phyloP scores from a whole-genome alignment of 2,329 filamentous ascomycete genomes.

The Periconia macrospinosa region DNA sequence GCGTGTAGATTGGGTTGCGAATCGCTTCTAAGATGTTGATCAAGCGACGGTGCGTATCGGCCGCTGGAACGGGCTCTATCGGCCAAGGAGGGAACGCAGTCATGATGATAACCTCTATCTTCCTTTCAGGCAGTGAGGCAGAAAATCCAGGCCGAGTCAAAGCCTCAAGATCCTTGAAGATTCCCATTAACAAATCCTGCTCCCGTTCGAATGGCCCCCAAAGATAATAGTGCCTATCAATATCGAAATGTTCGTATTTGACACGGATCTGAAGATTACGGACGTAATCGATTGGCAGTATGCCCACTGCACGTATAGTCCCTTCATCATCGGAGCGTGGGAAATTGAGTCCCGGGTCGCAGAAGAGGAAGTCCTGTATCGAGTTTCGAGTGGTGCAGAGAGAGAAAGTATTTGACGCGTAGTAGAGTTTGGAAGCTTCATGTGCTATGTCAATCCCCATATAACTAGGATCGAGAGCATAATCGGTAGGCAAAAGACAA shows the following conservation, averaged over 20 bases:
- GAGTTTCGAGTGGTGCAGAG: conserved; percentile 21
- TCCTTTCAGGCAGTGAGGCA: not conserved
- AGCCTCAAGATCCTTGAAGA: conserved; percentile 1
- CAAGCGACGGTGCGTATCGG: conserved; percentile 1
- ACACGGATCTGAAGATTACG: conserved; percentile 25
- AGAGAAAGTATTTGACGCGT: conserved; percentile 23
- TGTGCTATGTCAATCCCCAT: conserved; percentile 12
- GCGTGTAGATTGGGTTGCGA: conserved; percentile 17
- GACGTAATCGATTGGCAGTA: conserved; percentile 16
- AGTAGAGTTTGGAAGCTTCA: conserved; percentile 22
- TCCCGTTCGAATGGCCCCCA: conserved; percentile 9
- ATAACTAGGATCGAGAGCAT: conserved; percentile 23
- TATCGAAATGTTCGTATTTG: conserved; percentile 22
- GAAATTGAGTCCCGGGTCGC: conserved; percentile 3
- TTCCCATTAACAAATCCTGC: conserved; percentile 7
- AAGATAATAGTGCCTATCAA: not conserved
- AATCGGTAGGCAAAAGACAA: conserved; percentile 19
- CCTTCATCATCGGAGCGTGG: not conserved
- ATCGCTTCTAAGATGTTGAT: conserved; percentile 20
- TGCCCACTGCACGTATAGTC: not conserved
- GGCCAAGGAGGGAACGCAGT: conserved; percentile 1
- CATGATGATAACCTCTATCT: conserved; percentile 26
- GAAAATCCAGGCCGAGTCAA: not conserved
- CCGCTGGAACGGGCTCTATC: not conserved
- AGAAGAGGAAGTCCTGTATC: conserved; percentile 12